Percentiles rank a stretch among this genome's conserved stretches.
phyloP scores from a whole-genome alignment of 2,329 filamentous ascomycete genomes.

The Cladophialophora exuberans region DNA sequence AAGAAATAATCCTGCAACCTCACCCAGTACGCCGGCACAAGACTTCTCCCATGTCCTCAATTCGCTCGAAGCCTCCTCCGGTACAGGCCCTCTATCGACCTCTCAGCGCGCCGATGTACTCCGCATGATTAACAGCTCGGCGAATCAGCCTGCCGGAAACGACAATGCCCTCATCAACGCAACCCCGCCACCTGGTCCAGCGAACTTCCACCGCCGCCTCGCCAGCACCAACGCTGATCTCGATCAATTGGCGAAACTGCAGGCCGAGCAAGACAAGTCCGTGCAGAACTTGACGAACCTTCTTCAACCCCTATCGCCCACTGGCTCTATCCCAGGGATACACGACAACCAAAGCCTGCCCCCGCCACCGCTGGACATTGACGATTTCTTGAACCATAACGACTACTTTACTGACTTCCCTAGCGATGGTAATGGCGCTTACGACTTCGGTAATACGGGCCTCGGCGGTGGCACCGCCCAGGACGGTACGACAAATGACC shows the following conservation, averaged over 20 bases:
- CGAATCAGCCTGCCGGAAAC: constrained; percentile 48
- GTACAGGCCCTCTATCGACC: constrained; percentile 47
- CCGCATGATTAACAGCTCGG: constrained; percentile 48
- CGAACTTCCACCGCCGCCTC: constrained; percentile 53
- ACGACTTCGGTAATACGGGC: constrained; percentile 31
- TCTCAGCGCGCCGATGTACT: constrained; percentile 53
- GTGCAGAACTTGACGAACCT: constrained; percentile 75
- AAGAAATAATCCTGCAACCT: constrained; percentile 37
- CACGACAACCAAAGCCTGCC: constrained; percentile 44
- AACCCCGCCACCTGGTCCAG: constrained; percentile 57
- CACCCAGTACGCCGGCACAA: constrained; percentile 41
- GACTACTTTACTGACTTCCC: constrained; percentile 56
- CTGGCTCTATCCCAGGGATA: constrained; percentile 75
- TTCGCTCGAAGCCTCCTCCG: constrained; percentile 47
- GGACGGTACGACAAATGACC: constrained; percentile 26
- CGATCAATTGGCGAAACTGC: constrained; percentile 75
- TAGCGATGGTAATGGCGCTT: constrained; percentile 30
- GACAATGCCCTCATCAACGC: constrained; percentile 64
- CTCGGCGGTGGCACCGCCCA: constrained; percentile 24
- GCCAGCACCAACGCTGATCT: constrained; percentile 73
- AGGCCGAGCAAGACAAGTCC: constrained; percentile 75
- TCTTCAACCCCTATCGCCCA: constrained; percentile 79
- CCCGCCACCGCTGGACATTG: constrained; percentile 56
- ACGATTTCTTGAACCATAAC: constrained; percentile 58
- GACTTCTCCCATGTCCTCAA: constrained; percentile 52